These are phyloP conservation scores for Musa troglodytarum DNA, from an alignment of 176 grass and related monocot species.

Conservation along the genomic window DNA sequence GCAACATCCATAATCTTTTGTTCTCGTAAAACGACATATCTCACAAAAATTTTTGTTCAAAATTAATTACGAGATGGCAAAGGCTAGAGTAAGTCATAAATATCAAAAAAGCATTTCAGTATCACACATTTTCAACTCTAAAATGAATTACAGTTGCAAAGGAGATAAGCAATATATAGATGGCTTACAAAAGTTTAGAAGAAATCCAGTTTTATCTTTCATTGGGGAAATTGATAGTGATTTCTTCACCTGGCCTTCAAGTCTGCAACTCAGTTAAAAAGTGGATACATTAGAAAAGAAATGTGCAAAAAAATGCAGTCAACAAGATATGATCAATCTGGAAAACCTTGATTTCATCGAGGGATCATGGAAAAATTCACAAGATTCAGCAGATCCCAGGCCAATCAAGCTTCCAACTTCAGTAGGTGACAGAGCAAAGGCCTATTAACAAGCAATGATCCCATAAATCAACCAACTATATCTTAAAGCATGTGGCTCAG, in stretches of 20 bases:
- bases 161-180: background rate
- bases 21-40: background rate
- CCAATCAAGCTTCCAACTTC: constrained; percentile 84
- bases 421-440: constrained; percentile 84
- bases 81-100: background rate
- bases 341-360: constrained; percentile 98
- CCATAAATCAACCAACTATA: background rate
- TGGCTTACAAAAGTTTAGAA: constrained; percentile 66
- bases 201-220: constrained; percentile 53
- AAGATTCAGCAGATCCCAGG: constrained; percentile 78
- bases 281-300: background rate
- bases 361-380: constrained; percentile 95
- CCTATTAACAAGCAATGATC: constrained; percentile 25
- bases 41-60: background rate
- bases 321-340: background rate
- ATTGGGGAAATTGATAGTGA: constrained; percentile 51
- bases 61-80: background rate
- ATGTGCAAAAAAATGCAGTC: background rate
- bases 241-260: constrained; percentile 87
- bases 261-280: constrained; percentile 23
- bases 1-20: background rate
- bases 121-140: background rate
- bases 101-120: background rate
- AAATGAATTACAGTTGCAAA: background rate
- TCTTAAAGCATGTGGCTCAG: background rate